Evolutionary conservation across 2,329 filamentous ascomycete genomes (phyloP).

Genomic region (Plectosphaerella sp.): DNA sequence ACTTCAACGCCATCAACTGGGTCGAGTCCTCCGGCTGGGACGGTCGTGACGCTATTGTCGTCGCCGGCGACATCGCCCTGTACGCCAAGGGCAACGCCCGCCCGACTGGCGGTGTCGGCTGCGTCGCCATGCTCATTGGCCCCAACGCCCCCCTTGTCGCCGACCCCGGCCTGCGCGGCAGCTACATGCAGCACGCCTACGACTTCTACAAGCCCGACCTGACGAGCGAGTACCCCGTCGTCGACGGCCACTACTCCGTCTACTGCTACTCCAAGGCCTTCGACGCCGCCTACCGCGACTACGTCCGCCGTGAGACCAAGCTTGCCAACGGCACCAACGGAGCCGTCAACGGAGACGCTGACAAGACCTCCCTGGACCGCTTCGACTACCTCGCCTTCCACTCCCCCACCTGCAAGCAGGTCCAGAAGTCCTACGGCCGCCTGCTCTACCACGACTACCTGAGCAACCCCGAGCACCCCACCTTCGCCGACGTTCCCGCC

Average conservation of each 20-base stretch:
- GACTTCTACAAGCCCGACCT: conserved; percentile 90
- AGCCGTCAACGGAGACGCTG: conserved; percentile 40
- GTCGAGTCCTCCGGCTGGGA: conserved; percentile 85
- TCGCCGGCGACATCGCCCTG: conserved; percentile 78
- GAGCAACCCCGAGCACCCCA: conserved; percentile 58
- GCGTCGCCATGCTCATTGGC: conserved; percentile 73
- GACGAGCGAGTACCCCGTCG: conserved; percentile 81
- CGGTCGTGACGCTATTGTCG: conserved; percentile 73
- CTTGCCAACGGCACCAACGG: conserved; percentile 52
- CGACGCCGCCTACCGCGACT: conserved; percentile 76
- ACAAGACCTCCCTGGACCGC: conserved; percentile 67
- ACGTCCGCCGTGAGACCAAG: conserved; percentile 67
- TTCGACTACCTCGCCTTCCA: conserved; percentile 85
- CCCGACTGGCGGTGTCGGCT: conserved; percentile 76
- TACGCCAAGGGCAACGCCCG: conserved; percentile 81
- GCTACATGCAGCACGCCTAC: conserved; percentile 79
- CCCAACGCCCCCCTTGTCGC: conserved; percentile 72
- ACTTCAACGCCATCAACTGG: conserved; percentile 84
- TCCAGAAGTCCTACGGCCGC: conserved; percentile 79
- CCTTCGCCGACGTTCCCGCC: conserved; percentile 70
- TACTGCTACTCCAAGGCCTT: conserved; percentile 79
- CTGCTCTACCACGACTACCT: conserved; percentile 85
- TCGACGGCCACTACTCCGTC: conserved; percentile 79
- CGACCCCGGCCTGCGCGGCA: conserved; percentile 75
- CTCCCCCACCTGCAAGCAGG: conserved; percentile 81